A percentile compares a stretch with the other conserved stretches of the same genome.
Evolutionary conservation across 345 rosid species (phyloP).

Genomic region (Noccaea caerulescens): DNA sequence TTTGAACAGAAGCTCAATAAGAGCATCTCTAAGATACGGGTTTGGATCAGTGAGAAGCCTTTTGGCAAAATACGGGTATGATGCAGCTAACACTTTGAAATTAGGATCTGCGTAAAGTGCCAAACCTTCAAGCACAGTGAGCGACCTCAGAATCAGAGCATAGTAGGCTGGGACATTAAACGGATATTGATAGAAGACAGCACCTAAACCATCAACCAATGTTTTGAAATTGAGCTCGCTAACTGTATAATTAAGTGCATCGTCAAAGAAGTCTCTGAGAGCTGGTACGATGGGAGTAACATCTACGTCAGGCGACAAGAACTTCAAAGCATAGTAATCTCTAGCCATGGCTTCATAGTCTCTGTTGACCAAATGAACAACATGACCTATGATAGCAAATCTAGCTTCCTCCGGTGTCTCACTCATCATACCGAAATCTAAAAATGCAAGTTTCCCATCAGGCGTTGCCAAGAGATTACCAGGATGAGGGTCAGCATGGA

Average conservation of each 20-base stretch:
- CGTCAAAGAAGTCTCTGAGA: constrained; percentile 83
- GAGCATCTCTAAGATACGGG: constrained; percentile 97
- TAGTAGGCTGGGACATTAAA: constrained; percentile 95
- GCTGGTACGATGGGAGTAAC: constrained; percentile 95
- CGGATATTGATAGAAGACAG: constrained; percentile 88
- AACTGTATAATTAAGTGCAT: constrained; percentile 87
- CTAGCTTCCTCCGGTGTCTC: constrained; percentile 99
- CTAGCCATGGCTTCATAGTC: constrained; percentile 99
- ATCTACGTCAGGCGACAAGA: constrained; percentile 85
- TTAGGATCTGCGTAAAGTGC: constrained; percentile 92
- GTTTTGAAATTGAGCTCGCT: constrained; percentile 95
- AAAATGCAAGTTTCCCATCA: constrained; percentile 95
- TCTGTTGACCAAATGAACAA: constrained; percentile 92
- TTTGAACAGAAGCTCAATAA: constrained; percentile 90
- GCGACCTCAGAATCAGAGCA: constrained; percentile 91
- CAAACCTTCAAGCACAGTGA: constrained; percentile 94
- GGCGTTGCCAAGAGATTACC: constrained; percentile 98
- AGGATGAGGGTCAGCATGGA: constrained; percentile 99
- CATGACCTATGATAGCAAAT: constrained; percentile 89
- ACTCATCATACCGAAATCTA: constrained; percentile 99
- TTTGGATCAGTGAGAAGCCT: constrained; percentile 97
- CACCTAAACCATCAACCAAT: constrained; percentile 89
- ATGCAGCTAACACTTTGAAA: constrained; percentile 93
- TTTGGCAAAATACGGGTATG: constrained; percentile 96
- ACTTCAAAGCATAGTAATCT: constrained; percentile 87